A percentile compares a stretch with the other conserved stretches of the same genome.
These are phyloP conservation scores for Ormosia emarginata DNA, from an alignment of 306 rosid species.

Conservation along the genomic window DNA sequence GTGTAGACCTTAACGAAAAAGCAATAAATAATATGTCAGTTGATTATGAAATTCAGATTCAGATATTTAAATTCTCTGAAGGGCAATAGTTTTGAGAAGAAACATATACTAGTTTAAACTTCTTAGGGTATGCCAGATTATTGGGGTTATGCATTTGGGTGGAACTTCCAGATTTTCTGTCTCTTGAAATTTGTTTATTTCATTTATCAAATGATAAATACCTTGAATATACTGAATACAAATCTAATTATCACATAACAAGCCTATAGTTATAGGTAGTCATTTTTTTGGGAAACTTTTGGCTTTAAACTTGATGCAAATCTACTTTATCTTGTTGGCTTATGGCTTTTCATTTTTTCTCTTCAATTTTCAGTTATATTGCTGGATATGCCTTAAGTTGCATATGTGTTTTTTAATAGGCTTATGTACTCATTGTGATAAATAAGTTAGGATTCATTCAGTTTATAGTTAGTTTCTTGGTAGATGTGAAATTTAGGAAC, in stretches of 20 bases:
- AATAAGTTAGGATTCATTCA: not conserved
- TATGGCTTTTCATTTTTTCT: not conserved
- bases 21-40: not conserved
- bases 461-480: not conserved
- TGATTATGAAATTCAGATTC: constrained; percentile 3
- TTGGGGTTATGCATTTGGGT: not conserved
- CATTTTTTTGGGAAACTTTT: not conserved
- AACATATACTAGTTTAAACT: not conserved
- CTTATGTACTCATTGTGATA: not conserved
- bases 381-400: constrained; percentile 1
- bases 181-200: constrained; percentile 8
- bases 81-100: not conserved
- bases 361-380: not conserved
- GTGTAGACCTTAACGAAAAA: not conserved
- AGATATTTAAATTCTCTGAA: not conserved
- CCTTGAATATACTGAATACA: not conserved
- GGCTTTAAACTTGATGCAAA: not conserved
- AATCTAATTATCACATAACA: not conserved
- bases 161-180: not conserved
- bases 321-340: not conserved
- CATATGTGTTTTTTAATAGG: not conserved
- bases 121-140: constrained; percentile 2
- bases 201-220: not conserved
- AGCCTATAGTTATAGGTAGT: not conserved
- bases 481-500: not conserved